phyloP scores from a whole-genome alignment of 2,329 filamentous ascomycete genomes.

The Fusarium sp. region DNA sequence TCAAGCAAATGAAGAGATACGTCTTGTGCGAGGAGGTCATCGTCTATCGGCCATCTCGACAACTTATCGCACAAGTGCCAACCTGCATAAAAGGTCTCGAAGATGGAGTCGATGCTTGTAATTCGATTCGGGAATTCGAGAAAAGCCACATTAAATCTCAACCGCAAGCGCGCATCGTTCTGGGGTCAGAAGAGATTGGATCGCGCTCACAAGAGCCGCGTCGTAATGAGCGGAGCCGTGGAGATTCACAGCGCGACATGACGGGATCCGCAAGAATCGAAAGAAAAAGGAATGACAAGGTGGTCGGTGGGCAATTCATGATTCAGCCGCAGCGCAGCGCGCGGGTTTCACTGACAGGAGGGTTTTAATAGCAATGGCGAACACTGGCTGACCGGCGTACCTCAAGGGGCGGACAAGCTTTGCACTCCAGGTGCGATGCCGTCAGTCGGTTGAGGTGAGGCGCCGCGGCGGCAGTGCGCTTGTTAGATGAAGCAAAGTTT shows the following conservation, averaged over 20 bases:
- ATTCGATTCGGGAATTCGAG: neutral
- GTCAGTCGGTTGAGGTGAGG: constrained; percentile 36
- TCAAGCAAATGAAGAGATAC: neutral
- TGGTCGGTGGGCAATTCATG: constrained; percentile 21
- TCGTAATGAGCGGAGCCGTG: constrained; percentile 3
- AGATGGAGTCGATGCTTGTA: neutral
- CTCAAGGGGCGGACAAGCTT: constrained; percentile 25
- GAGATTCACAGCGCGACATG: constrained; percentile 15
- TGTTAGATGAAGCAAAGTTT: constrained; percentile 28
- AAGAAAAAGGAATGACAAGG: constrained; percentile 31
- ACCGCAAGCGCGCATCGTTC: neutral
- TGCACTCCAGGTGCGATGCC: constrained; percentile 18
- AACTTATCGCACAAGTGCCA: neutral
- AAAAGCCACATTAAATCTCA: neutral
- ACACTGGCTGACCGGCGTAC: constrained; percentile 18
- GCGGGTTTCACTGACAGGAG: constrained; percentile 26
- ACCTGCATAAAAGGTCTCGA: neutral
- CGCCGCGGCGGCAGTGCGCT: constrained; percentile 36
- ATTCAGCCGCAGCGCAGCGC: constrained; percentile 35
- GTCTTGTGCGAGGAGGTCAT: neutral
- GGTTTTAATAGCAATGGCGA: constrained; percentile 24
- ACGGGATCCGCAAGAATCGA: constrained; percentile 19
- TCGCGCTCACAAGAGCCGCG: neutral
- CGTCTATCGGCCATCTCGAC: neutral
- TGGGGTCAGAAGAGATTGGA: neutral